Base-by-base conservation (phyloP, 108 stramenopile genomes). In the Skeletonema grethae region DNA sequence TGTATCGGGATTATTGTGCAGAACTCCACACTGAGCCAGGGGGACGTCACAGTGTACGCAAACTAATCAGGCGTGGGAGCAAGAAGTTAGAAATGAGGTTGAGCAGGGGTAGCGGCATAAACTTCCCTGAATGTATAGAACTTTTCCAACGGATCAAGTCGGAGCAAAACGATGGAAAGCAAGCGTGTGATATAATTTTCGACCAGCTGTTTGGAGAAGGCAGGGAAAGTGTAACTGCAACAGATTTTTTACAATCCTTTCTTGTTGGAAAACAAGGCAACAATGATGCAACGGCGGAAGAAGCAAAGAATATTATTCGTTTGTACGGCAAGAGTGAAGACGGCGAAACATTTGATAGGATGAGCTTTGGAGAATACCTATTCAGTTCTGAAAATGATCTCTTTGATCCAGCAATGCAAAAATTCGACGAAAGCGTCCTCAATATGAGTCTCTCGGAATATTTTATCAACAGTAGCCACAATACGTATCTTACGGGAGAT, bases 401-500 rank as follows among this genome's bases (percentile, higher is more conserved):
- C 7, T 91, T 75, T 63, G 83, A 90, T 72, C 93, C 93, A 12
- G 61, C 61, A 22, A 72, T 69, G 32, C 77, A 86, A 75, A 55
- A 41, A 28, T 72, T 84, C 13, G 77, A 86, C 55, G 41, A 41
- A 31, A 53, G 46, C 7, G 34, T 58, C 69, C 88, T 90, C 88
- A 76, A 77, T 32, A 63, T 72, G 30, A 93, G 96, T 8, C 76
- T 99, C 20, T 86, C 91, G 13, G 66, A 94, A 45, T 99, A 98
- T 73, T 98, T 86, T 84, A 94, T 98, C 71, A 93, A 96, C 57
- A 89, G 95, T 4, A 86, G 87, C 43, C 99, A 99, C 91, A 99
- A 99, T 64, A 97, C 98, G 1, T 99, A 99, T 73, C 82, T 98
- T 7, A 82, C 90, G 9, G 98, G 97, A 10, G 97, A 99, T 85